Evolutionary conservation across 169 alveolate species (phyloP).

Genomic region (Babesia ovata): DNA sequence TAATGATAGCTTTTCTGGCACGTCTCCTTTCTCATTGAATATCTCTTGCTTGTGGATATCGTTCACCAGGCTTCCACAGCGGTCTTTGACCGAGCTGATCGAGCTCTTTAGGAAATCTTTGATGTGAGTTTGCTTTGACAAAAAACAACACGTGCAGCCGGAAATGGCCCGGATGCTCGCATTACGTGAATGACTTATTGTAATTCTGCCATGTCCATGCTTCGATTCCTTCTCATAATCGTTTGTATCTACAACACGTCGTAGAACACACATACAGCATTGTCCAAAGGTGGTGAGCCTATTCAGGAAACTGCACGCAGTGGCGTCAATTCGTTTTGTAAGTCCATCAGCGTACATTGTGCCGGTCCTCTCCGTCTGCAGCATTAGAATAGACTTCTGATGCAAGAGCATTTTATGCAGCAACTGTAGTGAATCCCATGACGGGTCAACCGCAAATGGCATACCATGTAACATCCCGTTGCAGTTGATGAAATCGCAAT

Average conservation of each 20-base stretch:
- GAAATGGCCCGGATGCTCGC: background rate
- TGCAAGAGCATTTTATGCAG: slow-evolving; percentile 12
- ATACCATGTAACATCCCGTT: slow-evolving; percentile 1
- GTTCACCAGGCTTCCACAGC: background rate
- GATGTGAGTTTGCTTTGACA: background rate
- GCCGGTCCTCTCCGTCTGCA: slow-evolving; percentile 7
- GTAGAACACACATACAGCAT: slow-evolving; percentile 11
- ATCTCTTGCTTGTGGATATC: background rate
- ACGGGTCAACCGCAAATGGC: slow-evolving; percentile 11
- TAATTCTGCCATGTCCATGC: background rate
- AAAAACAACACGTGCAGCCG: slow-evolving; percentile 17
- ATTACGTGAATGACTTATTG: background rate
- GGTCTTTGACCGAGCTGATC: background rate
- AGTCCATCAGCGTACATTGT: background rate
- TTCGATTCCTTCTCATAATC: background rate
- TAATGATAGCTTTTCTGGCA: background rate
- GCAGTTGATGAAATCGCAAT: background rate
- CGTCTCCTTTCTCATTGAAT: background rate
- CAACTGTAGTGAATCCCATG: background rate
- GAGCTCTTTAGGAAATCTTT: background rate
- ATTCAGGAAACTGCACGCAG: background rate
- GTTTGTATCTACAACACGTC: background rate
- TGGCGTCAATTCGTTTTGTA: background rate
- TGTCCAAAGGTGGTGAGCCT: background rate
- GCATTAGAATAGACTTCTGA: background rate